phyloP scores from a whole-genome alignment of 1,284 basidiomycete species.

The Anthracocystis setariae region DNA sequence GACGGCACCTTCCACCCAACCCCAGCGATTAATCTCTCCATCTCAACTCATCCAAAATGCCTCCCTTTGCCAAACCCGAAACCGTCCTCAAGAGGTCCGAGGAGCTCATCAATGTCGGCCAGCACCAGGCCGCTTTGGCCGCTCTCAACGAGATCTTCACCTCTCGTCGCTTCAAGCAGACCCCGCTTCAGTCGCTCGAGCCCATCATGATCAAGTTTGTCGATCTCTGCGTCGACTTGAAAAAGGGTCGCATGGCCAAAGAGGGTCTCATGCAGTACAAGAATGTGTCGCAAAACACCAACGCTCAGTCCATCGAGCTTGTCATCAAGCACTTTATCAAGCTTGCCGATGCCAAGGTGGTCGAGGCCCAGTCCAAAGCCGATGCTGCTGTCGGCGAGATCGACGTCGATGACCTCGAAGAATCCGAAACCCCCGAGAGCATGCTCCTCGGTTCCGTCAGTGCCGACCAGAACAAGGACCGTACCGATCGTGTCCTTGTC shows the following conservation, averaged over 20 bases:
- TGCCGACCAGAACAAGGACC: constrained; percentile 90
- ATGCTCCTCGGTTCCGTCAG: constrained; percentile 87
- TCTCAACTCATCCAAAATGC: constrained; percentile 68
- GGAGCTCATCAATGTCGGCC: constrained; percentile 88
- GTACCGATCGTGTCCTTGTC: constrained; percentile 93
- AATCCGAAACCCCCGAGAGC: constrained; percentile 88
- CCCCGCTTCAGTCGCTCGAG: constrained; percentile 87
- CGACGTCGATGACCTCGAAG: constrained; percentile 70
- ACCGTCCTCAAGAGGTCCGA: constrained; percentile 88
- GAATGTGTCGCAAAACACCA: constrained; percentile 83
- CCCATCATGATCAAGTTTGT: constrained; percentile 90
- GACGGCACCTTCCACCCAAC: constrained; percentile 27
- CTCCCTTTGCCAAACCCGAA: constrained; percentile 89
- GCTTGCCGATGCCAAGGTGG: constrained; percentile 81
- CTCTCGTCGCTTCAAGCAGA: constrained; percentile 92
- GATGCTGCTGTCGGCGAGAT: constrained; percentile 66
- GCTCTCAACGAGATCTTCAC: constrained; percentile 90
- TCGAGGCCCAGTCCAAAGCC: constrained; percentile 64
- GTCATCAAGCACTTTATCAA: constrained; percentile 91
- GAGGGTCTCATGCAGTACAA: constrained; percentile 86
- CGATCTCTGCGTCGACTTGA: constrained; percentile 94
- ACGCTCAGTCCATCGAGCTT: constrained; percentile 88
- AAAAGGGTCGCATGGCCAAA: constrained; percentile 91
- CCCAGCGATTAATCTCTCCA: background rate
- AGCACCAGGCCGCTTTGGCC: constrained; percentile 86